Conservation (phyloP, 2,329 filamentous ascomycete genomes). For the Ambrosiella cleistominuta region DNA sequence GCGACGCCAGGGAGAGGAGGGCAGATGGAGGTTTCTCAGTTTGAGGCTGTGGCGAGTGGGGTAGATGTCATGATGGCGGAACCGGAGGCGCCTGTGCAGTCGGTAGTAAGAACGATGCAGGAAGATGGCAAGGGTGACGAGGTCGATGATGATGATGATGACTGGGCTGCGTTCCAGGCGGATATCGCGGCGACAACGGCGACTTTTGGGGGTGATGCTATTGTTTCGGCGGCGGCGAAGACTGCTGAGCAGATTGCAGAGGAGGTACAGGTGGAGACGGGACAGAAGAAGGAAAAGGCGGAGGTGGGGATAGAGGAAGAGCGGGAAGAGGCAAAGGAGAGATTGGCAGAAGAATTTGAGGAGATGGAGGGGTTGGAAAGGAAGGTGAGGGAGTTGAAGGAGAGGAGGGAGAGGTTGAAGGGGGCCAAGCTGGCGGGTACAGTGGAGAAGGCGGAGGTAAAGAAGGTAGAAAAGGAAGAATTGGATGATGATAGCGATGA, state of each 20-base stretch:
- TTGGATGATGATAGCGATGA: conserved; percentile 32
- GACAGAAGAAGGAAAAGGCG: conserved; percentile 32
- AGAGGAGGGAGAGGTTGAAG: conserved; percentile 60
- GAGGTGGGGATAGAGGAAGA: conserved; percentile 43
- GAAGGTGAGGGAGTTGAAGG: conserved; percentile 49
- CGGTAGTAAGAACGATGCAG: not conserved
- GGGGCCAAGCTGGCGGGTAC: conserved; percentile 19
- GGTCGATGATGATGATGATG: conserved; percentile 44
- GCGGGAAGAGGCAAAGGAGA: conserved; percentile 56
- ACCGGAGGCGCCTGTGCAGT: not conserved
- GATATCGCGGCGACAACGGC: conserved; percentile 43
- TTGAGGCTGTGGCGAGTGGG: not conserved
- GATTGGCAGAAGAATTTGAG: conserved; percentile 61
- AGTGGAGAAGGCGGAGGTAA: not conserved
- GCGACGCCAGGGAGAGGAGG: conserved; percentile 32
- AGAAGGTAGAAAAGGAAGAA: not conserved
- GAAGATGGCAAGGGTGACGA: not conserved
- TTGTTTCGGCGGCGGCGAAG: conserved; percentile 35
- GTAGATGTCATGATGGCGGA: conserved; percentile 1
- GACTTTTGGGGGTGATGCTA: conserved; percentile 20
- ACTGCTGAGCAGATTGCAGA: conserved; percentile 33
- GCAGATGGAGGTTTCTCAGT: not conserved
- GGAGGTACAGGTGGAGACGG: conserved; percentile 36
- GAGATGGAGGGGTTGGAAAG: conserved; percentile 68
- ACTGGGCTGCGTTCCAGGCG: conserved; percentile 77